Percentiles rank a stretch among this genome's conserved stretches.
Conservation (phyloP, 2,329 filamentous ascomycete genomes). For the Talaromyces atroroseus region DNA sequence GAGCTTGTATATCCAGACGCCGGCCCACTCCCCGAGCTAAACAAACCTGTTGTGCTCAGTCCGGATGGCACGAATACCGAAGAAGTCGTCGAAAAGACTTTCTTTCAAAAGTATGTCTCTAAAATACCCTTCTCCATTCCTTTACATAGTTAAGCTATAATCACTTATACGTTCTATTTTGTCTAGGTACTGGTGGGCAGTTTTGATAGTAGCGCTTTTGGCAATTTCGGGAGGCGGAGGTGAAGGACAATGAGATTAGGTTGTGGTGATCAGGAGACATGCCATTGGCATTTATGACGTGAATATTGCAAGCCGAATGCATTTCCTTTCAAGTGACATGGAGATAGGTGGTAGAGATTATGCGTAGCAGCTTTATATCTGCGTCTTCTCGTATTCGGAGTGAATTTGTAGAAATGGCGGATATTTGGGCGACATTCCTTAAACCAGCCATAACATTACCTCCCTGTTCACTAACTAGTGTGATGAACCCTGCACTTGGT, state of each 20-base stretch:
- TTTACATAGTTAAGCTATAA: background rate
- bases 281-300: background rate
- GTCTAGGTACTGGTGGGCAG: constrained; percentile 44
- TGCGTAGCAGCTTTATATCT: background rate
- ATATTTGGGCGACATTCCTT: background rate
- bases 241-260: constrained; percentile 19
- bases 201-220: constrained; percentile 38
- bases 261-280: background rate
- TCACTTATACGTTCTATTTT: background rate
- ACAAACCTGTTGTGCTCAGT: constrained; percentile 34
- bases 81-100: constrained; percentile 37
- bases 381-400: background rate
- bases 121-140: background rate
- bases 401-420: background rate
- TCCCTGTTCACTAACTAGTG: background rate
- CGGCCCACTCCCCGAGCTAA: constrained; percentile 35
- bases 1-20: constrained; percentile 29
- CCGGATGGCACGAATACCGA: constrained; percentile 35
- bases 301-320: background rate
- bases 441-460: background rate
- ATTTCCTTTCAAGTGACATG: background rate
- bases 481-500: background rate
- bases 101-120: constrained; percentile 39
- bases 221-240: constrained; percentile 39
- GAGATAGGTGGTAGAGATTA: background rate